phyloP scores from a whole-genome alignment of 495 filamentous ascomycete genomes.

The Achaetomiella virescens region DNA sequence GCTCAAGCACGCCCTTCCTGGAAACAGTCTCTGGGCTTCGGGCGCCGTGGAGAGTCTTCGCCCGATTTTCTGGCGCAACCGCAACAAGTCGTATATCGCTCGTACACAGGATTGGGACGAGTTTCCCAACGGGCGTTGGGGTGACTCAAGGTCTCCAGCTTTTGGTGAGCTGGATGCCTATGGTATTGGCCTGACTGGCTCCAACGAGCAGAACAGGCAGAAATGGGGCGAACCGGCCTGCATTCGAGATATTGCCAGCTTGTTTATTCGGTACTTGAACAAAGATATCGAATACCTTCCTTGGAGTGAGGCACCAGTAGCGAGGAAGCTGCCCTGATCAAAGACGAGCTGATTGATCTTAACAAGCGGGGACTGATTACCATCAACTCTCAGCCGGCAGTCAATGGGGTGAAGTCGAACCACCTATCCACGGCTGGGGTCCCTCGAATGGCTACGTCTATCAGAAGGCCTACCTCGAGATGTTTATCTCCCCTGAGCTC shows the following conservation, averaged over 20 bases:
- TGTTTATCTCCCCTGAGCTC: conserved; percentile 73
- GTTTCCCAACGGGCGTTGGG: conserved; percentile 98
- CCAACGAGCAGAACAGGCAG: conserved; percentile 93
- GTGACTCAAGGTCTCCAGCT: conserved; percentile 91
- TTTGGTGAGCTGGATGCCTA: conserved; percentile 97
- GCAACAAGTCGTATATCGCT: conserved; percentile 88
- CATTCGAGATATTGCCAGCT: conserved; percentile 68
- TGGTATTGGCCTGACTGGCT: conserved; percentile 90
- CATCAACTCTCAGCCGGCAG: conserved; percentile 95
- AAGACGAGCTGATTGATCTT: conserved; percentile 66
- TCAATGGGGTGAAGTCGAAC: conserved; percentile 85
- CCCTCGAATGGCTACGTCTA: conserved; percentile 94
- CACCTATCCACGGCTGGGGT: conserved; percentile 89
- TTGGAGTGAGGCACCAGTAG: conserved; percentile 89
- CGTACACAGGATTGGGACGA: conserved; percentile 99
- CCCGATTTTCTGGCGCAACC: conserved; percentile 98
- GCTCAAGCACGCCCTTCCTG: conserved; percentile 78
- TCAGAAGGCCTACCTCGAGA: conserved; percentile 95
- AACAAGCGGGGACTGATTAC: conserved; percentile 86
- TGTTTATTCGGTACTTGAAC: conserved; percentile 78
- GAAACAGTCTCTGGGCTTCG: conserved; percentile 86
- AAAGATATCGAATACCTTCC: conserved; percentile 77
- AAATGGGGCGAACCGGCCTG: conserved; percentile 85
- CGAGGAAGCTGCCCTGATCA: conserved; percentile 74
- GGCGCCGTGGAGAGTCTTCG: conserved; percentile 85